Base-by-base conservation (phyloP, 139 green algal species). In the Chlamydomonas asymmetrica region DNA sequence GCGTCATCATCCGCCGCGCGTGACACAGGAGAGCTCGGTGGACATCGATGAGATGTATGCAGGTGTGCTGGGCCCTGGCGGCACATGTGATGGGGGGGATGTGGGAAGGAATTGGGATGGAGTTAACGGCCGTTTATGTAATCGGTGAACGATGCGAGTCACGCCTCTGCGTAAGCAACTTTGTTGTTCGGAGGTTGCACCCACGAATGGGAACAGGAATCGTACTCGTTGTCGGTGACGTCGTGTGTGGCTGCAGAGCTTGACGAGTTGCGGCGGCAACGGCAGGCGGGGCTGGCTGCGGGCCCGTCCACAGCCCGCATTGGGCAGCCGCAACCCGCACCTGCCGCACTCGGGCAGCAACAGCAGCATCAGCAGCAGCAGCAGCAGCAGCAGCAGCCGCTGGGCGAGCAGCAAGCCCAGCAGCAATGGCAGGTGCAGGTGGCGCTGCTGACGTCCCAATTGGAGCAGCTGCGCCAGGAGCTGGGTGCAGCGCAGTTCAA, bases 341-440 rank as follows among this genome's bases (percentile, higher is more conserved):
- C 9, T 5, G 32, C 34, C 29, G 8, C 38, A 16, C 45, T 52
- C 29, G 57, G 9, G 20, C 57, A 64, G 57, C 57, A 64, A 31
- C 57, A 38, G 57, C 57, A 40, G 57, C 57, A 37, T 39, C 20
- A 65, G 43, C 37, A 34, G 38, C 61, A 74, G 60, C 57, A 70
- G 68, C 45, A 38, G 66, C 34, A 67, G 49, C 50, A 63, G 29
- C 50, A 63, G 52, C 40, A 50, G 4, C 45, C 59, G 34, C 27
- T 49, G 29, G 6, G 52, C n/a, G 23, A 43, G 25, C 62, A 79
- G 52, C 52, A n/a, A 27, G 35, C 35, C 20, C 79, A 84, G 73
- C 6, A 78, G 50, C 50, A 73, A 35, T 66, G 73, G 64, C 68
- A 76, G 40, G 71, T 79, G 76, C 84, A 87, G 72, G 56, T 89